Evolutionary conservation across 2,329 filamentous ascomycete species (phyloP), one percentile per base, ranked within the genome.

Genomic region (Colletotrichum salicis): DNA sequence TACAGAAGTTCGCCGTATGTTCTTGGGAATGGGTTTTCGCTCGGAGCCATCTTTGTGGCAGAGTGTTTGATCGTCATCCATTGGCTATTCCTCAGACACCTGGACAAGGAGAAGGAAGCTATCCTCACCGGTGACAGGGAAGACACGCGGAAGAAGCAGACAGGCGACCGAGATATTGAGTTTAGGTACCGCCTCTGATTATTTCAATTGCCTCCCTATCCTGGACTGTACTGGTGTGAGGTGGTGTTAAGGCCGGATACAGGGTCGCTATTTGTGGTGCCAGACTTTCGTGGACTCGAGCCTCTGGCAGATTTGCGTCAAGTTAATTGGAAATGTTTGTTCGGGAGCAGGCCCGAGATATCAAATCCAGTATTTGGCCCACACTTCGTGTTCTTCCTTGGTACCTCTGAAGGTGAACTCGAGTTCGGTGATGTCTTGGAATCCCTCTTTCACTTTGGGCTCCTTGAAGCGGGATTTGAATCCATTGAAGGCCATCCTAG

Each of bases 301-400:
- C 41, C 41, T 19, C 19, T 22, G 41, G 41, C 15, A n/a, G n/a
- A 5, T 19, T 19, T n/a, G 7, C 6, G 10, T 27, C 24, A 27
- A 27, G 24, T 48, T 19, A n/a, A 13, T 8, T 27, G 27, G 10
- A n/a, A n/a, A 19, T 35, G 8, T 2, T 19, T 2, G 8, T 13
- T 29, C 8, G n/a, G 19, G 45, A 63, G 3, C 6, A 4, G 3
- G 27, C 13, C 29, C 22, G 24, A 29, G 48, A 22, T 3, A 31
- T 83, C 77, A 95, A 61, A 90, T 84, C 94, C 94, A 98, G 78
- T 94, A 95, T 76, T 88, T 89, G 5, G 85, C 88, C 95, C 95
- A 98, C 56, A 93, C 82, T 45, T 84, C 83, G 77, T 90, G 91
- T 75, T 94, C 91, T 41, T 92, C 89, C 63, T 90, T 87, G 1